Evolutionary conservation across 306 rosid species (phyloP), one percentile per base, ranked within the genome.

Genomic region (Corylus americana): DNA sequence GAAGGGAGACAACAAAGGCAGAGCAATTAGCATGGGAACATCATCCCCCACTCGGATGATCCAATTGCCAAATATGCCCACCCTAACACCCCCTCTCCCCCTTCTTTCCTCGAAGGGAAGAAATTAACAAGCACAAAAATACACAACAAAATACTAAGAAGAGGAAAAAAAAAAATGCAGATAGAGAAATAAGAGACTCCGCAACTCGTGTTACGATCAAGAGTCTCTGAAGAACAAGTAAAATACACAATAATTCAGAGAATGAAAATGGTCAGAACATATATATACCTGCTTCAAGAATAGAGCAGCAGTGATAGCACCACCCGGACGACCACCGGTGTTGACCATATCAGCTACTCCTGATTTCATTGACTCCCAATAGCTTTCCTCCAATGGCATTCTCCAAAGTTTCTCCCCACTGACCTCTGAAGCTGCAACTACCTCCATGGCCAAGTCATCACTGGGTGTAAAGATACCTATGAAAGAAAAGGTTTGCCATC

Each of bases 361-460:
- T 18, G 99, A 96, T 87, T 96, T 96, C 98, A 93, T 93, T 11
- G 92, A 77, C 62, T 96, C 99, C 99, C 99, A 96, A 77, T 96
- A 96, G 83, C 99, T 96, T 69, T 93, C 98, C 83, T 96, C 99
- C 84, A 96, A 8, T 7, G 99, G 99, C 96, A 96, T 70, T 81
- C 98, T 90, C 99, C 99, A 96, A 20, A 93, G 75, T 88, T 96
- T 96, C 82, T 96, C 99, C 58, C 98, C 98, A 83, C 96, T 90
- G 76, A 72, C 73, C 61, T 93, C 94, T 29, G 99, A 86, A 83
- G 99, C 98, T 63, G 88, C 89, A 51, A 89, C 29, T 55, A 96
- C 87, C 87, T 96, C 99, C 74, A 89, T 91, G 74, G 98, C 98
- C 55, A 96, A 86, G 49, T 96, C 99, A 90, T 96, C 99, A 77